Evolutionary conservation across 1,284 basidiomycete genomes (phyloP).

Genomic region (Ganoderma resinaceum): DNA sequence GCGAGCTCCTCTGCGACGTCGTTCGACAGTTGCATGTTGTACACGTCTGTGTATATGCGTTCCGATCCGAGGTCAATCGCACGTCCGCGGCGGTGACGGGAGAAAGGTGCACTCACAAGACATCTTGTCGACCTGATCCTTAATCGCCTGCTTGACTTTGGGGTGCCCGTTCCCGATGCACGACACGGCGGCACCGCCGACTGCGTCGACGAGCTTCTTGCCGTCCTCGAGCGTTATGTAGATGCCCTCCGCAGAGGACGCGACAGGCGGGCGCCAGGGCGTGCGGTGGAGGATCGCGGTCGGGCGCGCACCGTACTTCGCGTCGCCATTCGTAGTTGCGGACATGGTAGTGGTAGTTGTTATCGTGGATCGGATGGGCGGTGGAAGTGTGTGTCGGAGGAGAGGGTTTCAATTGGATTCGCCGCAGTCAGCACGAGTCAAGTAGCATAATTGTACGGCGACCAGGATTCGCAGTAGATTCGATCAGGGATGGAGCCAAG

Average conservation of each 20-base stretch:
- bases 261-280: conserved; percentile 75
- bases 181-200: conserved; percentile 86
- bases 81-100: not conserved
- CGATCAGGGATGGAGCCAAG: not conserved
- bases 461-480: not conserved
- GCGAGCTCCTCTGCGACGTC: conserved; percentile 82
- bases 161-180: conserved; percentile 81
- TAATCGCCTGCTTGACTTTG: conserved; percentile 72
- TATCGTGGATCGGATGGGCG: not conserved
- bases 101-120: conserved; percentile 58
- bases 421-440: not conserved
- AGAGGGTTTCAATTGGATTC: not conserved
- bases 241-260: conserved; percentile 68
- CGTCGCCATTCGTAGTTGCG: conserved; percentile 21
- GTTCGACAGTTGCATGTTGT: conserved; percentile 82
- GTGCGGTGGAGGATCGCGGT: conserved; percentile 51
- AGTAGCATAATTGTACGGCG: no score
- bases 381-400: not conserved
- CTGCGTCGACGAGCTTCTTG: conserved; percentile 69
- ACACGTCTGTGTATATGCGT: conserved; percentile 64
- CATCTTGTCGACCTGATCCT: conserved; percentile 78
- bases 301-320: conserved; percentile 29
- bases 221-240: conserved; percentile 76
- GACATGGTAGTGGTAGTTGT: not conserved
- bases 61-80: not conserved